Evolutionary conservation across 1,284 basidiomycete species (phyloP), one percentile per base, ranked within the genome.

Genomic region (Irpex sp.): DNA sequence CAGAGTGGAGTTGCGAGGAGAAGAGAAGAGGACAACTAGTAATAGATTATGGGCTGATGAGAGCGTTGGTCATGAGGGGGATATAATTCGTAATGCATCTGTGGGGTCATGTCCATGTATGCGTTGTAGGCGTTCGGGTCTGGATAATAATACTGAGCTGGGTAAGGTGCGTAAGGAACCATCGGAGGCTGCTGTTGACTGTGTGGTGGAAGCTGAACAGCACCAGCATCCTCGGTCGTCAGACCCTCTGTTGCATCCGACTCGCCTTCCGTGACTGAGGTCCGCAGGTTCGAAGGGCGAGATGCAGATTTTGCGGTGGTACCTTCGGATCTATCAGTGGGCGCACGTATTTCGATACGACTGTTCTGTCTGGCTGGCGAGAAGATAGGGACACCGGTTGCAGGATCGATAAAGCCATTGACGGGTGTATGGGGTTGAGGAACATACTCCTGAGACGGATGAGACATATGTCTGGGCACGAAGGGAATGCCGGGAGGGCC

Each of bases 341-440:
- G 90, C n/a, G 86, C 82, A 61, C 90, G 85, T 57, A 92, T 92
- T 74, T 90, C 85, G 62, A 92, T 75, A 51, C 88, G 83, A 23
- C 84, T 82, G 61, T 80, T 84, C 68, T 88, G 83, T n/a, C 87
- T 82, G 49, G 90, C 86, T 66, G 88, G 84, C 10, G 86, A 78
- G 70, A 91, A 91, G 55, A 91, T 80, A 12, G 87, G 80, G 21
- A 79, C 77, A 18, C 85, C 86, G 33, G 84, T 85, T 9, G 78
- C 65, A 2, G 86, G 83, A 70, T 89, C 86, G 53, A 87, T 74
- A 68, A 85, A 86, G 39, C 82, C 81, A 64, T 80, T 81, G 65
- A 84, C 67, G 52, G 84, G 85, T 36, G 84, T 81, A 66, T 81
- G 81, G 8, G 82, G 74, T 53, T 82, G 82, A 2, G 82, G 74